Base-by-base conservation (phyloP, 148 eudicot species). In the Cornus suecica region DNA sequence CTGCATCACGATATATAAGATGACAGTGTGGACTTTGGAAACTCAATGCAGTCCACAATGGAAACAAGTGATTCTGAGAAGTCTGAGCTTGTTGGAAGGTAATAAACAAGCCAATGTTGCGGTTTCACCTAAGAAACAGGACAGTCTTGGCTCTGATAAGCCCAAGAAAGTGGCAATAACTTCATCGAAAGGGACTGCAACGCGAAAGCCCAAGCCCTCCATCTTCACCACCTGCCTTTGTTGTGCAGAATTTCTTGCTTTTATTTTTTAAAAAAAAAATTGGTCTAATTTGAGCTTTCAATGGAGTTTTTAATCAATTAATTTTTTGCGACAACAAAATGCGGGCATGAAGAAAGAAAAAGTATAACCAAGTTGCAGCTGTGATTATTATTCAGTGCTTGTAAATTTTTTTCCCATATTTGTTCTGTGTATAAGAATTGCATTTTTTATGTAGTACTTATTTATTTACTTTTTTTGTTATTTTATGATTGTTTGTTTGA, bases 201-300 rank as follows among this genome's bases (percentile, higher is more conserved):
- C 78, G 74, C 83, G 83, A 28, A 87, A 79, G 71, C 71, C 80
- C 0, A 76, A 67, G 68, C 28, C 85, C 56, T 84, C 84, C 8
- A 52, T 75, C 72, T 84, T 87, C 74, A 76, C 78, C 51, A 73
- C 78, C 34, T 85, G 86, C 80, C 69, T 87, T 25, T 87, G 88
- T 68, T 87, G 90, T 78, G 80, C 82, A 27, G 83, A 80, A 60
- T 78, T 29, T 16, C 11, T 16, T 66, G 1, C 22, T 2, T 66
- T 16, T 13, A 2, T 20, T 30, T 29, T 5, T 29, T 10, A n/a
- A n/a, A n/a, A n/a, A n/a, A n/a, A n/a, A n/a, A n/a, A n/a, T 56
- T 62, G 22, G n/a, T 16, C 51, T 18, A 72, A 27, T 42, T 72
- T 58, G 23, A 72, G 66, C 41, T 51, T 56, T 72, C 30, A 73